Base-by-base conservation (phyloP, 345 rosid genomes). In the Boechera retrofracta region DNA sequence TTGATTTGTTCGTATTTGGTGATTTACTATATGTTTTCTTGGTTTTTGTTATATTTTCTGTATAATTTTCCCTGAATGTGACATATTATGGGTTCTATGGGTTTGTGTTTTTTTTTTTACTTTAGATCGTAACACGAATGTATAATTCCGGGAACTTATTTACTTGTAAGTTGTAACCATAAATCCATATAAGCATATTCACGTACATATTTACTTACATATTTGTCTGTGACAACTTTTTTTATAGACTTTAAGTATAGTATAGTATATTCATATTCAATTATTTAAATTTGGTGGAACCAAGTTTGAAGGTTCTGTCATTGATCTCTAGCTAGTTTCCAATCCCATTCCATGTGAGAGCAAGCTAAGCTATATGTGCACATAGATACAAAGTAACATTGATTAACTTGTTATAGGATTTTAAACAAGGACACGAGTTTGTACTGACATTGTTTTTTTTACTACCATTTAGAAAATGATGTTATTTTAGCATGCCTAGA, bases 301-400 rank as follows among this genome's bases (percentile, higher is more conserved):
- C 71, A 64, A 63, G 72, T 47, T 10, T 63, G 72, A 71, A 71
- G 72, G 60, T 64, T 64, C 53, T 77, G 54, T 64, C 26, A 48
- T 15, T 49, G 76, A 47, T 70, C 44, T 55, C 53, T 76, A 60
- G 74, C 79, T 59, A 68, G n/a, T 51, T 76, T 76, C 74, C 74
- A 68, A 60, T 64, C 16, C n/a, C 61, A 71, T 77, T 33, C 76
- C 80, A 77, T 64, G 76, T 71, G 80, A 71, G 36, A 64, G 71
- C 65, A 63, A 70, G 71, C 71, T 77, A 68, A 29, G 44, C 62
- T 76, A 63, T 62, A 63, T 13, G 21, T 49, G 36, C 67, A 74
- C 28, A 33, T 59, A 48, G 7, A 21, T 49, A 75, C 44, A 57
- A 75, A 58, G 31, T 59, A 75, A 38, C 47, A 67, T 33, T 44